Conservation (phyloP, 768 basidiomycete species). For the Mycena belliarum region DNA sequence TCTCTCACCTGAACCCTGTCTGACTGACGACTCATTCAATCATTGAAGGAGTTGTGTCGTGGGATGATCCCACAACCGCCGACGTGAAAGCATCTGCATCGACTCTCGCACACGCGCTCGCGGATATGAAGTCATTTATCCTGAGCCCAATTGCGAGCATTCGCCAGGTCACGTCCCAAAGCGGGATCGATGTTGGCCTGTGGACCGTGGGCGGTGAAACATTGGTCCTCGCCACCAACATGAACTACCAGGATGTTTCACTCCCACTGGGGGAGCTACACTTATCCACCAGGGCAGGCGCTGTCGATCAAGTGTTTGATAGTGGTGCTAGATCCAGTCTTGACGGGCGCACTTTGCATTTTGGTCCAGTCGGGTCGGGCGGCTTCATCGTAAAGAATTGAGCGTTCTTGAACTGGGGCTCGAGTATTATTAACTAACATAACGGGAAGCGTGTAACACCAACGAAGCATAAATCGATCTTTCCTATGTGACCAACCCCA, state of each 20-base stretch:
- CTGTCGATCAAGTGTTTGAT: constrained; percentile 25
- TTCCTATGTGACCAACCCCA: no score
- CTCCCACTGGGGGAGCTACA: constrained; percentile 32
- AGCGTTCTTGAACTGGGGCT: background rate
- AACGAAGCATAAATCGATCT: no score
- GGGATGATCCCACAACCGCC: constrained; percentile 53
- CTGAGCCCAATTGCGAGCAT: constrained; percentile 42
- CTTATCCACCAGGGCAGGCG: background rate
- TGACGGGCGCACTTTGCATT: constrained; percentile 22
- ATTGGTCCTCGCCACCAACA: constrained; percentile 54
- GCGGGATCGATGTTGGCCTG: constrained; percentile 49
- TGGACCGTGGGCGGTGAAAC: constrained; percentile 46
- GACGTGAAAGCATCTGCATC: constrained; percentile 59
- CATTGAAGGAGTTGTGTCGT: constrained; percentile 53
- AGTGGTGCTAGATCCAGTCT: constrained; percentile 24
- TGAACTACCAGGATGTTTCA: constrained; percentile 39
- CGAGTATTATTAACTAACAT: background rate
- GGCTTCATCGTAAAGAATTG: constrained; percentile 36
- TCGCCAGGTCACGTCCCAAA: constrained; percentile 38
- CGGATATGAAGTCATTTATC: constrained; percentile 47
- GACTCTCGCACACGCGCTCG: constrained; percentile 44
- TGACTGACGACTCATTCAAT: no score
- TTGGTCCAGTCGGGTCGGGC: constrained; percentile 43
- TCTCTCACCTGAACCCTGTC: background rate
- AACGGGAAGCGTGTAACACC: background rate